These are phyloP conservation scores for Beauveria brongniartii DNA, from an alignment of 2,329 filamentous ascomycete genomes.

Conservation along the genomic window DNA sequence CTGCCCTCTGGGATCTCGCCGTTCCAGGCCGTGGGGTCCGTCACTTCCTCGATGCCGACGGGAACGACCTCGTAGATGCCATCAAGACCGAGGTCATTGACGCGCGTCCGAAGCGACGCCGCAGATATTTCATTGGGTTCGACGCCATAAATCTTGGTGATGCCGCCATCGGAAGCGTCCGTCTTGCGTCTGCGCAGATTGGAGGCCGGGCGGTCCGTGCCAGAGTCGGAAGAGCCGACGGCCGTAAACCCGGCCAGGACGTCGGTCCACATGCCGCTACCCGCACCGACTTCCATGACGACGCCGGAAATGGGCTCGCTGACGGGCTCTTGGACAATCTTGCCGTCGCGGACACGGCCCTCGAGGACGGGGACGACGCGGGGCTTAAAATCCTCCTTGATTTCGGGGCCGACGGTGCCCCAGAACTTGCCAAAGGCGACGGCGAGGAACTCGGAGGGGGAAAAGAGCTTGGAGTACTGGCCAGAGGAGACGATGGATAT, in stretches of 20 bases:
- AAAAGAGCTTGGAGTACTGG: constrained; percentile 31
- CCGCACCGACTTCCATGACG: constrained; percentile 56
- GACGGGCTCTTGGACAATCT: constrained; percentile 23
- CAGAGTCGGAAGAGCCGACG: constrained; percentile 9
- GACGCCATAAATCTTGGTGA: constrained; percentile 51
- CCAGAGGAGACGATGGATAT: constrained; percentile 28
- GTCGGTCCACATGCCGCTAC: constrained; percentile 51
- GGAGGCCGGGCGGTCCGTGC: constrained; percentile 11
- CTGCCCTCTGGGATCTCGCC: constrained; percentile 41
- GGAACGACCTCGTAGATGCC: constrained; percentile 54
- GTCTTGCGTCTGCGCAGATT: constrained; percentile 22
- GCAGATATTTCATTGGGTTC: constrained; percentile 54
- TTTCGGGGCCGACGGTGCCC: constrained; percentile 42
- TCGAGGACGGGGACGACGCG: constrained; percentile 47
- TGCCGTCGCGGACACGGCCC: constrained; percentile 35
- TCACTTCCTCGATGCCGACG: constrained; percentile 52
- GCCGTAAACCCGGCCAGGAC: constrained; percentile 33
- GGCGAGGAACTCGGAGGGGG: constrained; percentile 31
- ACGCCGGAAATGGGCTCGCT: constrained; percentile 37
- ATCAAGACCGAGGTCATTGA: constrained; percentile 43
- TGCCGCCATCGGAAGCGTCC: constrained; percentile 17
- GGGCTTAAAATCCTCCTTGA: constrained; percentile 33
- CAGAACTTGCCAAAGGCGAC: constrained; percentile 58
- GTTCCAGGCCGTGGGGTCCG: constrained; percentile 30
- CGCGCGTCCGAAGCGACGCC: constrained; percentile 34